Percentiles rank a stretch among this genome's conserved stretches.
These are phyloP conservation scores for Knoxia roxburghii DNA, from an alignment of 257 asterid genomes.

Conservation along the genomic window DNA sequence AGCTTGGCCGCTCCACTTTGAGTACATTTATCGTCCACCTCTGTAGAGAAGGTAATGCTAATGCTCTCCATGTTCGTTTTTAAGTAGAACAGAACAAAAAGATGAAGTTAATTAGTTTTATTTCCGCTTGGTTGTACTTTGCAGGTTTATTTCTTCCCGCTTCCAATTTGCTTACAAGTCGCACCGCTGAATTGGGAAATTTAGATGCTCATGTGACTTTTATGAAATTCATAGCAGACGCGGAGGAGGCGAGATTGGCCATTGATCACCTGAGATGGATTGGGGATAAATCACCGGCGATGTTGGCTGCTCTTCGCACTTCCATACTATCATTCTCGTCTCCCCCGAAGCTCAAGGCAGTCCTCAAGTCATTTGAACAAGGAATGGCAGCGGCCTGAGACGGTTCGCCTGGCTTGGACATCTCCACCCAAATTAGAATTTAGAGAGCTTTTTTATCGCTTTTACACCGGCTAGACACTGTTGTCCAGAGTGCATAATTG, in stretches of 20 bases:
- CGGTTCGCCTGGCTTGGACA: too few species aligned
- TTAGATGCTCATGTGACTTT: constrained; percentile 43
- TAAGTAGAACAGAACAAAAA: too few species aligned
- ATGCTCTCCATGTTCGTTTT: too few species aligned
- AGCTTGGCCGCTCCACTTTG: constrained; percentile 38
- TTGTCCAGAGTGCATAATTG: too few species aligned
- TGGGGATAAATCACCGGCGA: constrained; percentile 37
- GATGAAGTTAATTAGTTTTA: too few species aligned
- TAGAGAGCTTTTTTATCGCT: too few species aligned
- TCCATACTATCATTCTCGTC: constrained; percentile 39
- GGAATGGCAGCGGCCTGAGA: too few species aligned
- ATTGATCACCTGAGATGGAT: constrained; percentile 47
- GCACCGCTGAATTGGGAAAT: constrained; percentile 22
- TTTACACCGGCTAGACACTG: too few species aligned
- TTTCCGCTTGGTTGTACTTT: too few species aligned
- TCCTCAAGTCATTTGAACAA: constrained; percentile 22
- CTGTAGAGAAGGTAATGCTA: constrained; percentile 55
- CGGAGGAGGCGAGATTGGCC: constrained; percentile 45
- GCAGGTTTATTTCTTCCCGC: constrained; percentile 55
- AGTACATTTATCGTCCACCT: constrained; percentile 41
- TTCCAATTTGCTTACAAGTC: constrained; percentile 39
- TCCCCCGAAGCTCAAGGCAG: constrained; percentile 30
- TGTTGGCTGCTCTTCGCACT: constrained; percentile 37
- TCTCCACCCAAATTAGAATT: too few species aligned
- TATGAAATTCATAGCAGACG: constrained; percentile 44